A percentile compares a stretch with the other conserved stretches of the same genome.
These are phyloP conservation scores for Cryptococcus hybrid DNA, from an alignment of 1,284 basidiomycete species.

Conservation along the genomic window DNA sequence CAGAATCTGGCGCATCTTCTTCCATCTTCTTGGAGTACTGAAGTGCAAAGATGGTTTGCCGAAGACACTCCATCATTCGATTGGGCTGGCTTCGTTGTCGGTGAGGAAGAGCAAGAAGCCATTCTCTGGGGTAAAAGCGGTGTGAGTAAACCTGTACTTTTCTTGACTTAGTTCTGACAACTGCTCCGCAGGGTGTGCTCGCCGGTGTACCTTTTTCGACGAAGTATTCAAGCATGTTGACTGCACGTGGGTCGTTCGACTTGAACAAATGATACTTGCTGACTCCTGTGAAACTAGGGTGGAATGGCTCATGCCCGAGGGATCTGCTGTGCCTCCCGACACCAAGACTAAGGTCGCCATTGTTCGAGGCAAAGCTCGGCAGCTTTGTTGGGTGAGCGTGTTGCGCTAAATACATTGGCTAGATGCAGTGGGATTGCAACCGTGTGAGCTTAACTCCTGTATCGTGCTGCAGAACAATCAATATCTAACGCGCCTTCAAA, in stretches of 20 bases:
- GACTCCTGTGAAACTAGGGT: conserved; percentile 58
- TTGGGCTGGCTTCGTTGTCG: conserved; percentile 96
- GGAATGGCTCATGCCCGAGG: conserved; percentile 88
- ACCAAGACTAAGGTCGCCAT: conserved; percentile 79
- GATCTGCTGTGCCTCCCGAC: conserved; percentile 67
- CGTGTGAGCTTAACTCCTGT: conserved; percentile 58
- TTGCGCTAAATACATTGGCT: conserved; percentile 91
- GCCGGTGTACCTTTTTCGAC: conserved; percentile 87
- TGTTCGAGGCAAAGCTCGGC: conserved; percentile 82
- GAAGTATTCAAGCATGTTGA: conserved; percentile 88
- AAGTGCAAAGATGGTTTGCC: conserved; percentile 80
- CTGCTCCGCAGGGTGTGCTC: conserved; percentile 63
- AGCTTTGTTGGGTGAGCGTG: conserved; percentile 92
- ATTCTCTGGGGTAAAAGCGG: conserved; percentile 73
- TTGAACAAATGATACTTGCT: neutral
- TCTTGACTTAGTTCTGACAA: neutral
- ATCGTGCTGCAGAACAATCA: neutral
- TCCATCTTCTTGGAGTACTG: conserved; percentile 84
- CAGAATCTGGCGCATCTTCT: conserved; percentile 62
- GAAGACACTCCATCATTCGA: conserved; percentile 98
- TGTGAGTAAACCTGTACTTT: conserved; percentile 23
- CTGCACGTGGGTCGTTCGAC: conserved; percentile 67
- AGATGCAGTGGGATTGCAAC: conserved; percentile 96
- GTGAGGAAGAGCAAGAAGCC: conserved; percentile 81
- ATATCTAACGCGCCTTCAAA: too few relatives aligned